phyloP scores from a whole-genome alignment of 2,329 filamentous ascomycete genomes.

The Sclerotinia nivalis region DNA sequence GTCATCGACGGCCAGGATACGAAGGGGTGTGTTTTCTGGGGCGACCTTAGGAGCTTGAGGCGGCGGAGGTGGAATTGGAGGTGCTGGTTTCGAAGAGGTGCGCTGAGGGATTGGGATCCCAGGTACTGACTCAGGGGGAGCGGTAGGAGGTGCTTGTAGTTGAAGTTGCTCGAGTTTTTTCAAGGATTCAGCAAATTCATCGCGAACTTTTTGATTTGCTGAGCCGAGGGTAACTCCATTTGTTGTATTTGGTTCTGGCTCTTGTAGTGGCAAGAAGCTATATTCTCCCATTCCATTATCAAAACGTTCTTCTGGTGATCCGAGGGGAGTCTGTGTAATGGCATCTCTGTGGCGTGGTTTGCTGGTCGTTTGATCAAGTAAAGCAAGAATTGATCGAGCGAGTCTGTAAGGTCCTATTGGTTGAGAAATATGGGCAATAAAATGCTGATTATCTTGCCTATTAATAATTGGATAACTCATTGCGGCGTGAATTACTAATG shows the following conservation, averaged over 20 bases:
- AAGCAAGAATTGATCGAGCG: slow-evolving; percentile 32
- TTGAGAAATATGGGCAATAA: slow-evolving; percentile 28
- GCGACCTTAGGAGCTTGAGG: not conserved
- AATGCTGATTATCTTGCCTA: slow-evolving; percentile 7
- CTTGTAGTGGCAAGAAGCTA: slow-evolving; percentile 23
- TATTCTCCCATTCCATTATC: slow-evolving; percentile 32
- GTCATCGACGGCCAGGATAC: slow-evolving; percentile 43
- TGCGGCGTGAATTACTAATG: slow-evolving; percentile 32
- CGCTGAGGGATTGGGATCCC: not conserved
- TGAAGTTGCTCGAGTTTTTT: not conserved
- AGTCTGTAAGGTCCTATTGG: slow-evolving; percentile 32
- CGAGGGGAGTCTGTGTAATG: slow-evolving; percentile 35
- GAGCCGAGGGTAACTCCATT: not conserved
- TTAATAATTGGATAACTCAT: slow-evolving; percentile 20
- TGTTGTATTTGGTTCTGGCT: not conserved
- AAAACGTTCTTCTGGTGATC: slow-evolving; percentile 31
- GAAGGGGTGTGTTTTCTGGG: slow-evolving; percentile 1
- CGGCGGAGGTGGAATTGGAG: not conserved
- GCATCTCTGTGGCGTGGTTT: slow-evolving; percentile 19
- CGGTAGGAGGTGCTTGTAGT: not conserved
- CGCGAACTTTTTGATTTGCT: not conserved
- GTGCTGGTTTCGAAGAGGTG: not conserved
- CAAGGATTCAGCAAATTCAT: not conserved
- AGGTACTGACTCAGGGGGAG: not conserved
- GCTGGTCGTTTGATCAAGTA: slow-evolving; percentile 26